Evolutionary conservation across 2,329 filamentous ascomycete genomes (phyloP), one percentile per base, ranked within the genome.

Genomic region (Leptographium wingfieldii): DNA sequence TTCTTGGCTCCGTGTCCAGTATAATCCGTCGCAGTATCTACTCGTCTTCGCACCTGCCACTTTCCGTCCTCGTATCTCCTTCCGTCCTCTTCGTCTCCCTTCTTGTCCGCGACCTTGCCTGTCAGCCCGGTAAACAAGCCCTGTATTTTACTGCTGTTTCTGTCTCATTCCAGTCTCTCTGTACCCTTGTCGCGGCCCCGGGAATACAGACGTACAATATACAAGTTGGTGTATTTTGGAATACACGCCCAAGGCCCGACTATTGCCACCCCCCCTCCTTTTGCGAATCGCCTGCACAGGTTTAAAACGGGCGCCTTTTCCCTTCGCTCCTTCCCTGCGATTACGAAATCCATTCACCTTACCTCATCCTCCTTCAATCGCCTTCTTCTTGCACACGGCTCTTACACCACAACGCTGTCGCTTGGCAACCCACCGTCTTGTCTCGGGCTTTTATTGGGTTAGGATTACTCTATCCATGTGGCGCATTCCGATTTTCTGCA

Each of bases 321-420:
- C 60, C 55, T 55, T 33, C 43, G 48, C 58, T 46, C 58, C 54
- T 55, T 56, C 40, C 25, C 51, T 49, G 54, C 62, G 63, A 63
- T 65, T 65, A 65, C 61, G 63, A 65, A 65, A 65, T 63, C 64
- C 54, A 52, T 19, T 46, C 56, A 56, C 59, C 63, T 65, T 64
- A 64, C 64, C 61, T 64, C 63, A 65, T 65, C 59, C 60, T 65
- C 33, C 35, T 54, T 40, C 59, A 40, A 52, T 54, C 53, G 35
- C 35, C 33, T 35, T 43, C 48, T 56, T 53, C 51, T 53, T n/a
- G 19, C 40, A 33, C 38, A 19, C 7, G 12, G 9, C 25, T 48
- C 61, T 62, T 64, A 59, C 61, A 60, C 57, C 12, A 40, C 22
- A 43, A 56, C 9, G 22, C 22, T 31, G 38, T 14, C 35, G 29